Conservation (phyloP, 1,284 basidiomycete genomes). For the Trichosporon sp. region DNA sequence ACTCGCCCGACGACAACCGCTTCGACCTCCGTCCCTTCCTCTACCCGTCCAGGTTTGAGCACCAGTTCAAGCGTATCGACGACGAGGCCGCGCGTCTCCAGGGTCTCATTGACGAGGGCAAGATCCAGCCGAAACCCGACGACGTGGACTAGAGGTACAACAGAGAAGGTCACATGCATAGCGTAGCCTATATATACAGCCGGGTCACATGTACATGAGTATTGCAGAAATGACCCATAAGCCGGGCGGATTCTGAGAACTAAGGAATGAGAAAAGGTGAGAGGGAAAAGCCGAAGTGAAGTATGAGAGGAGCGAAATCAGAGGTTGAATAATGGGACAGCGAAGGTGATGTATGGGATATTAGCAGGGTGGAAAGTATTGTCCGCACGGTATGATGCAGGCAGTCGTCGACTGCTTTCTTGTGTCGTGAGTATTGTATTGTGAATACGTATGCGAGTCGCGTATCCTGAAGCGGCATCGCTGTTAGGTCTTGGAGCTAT, state of each 20-base stretch:
- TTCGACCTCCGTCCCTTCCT: slow-evolving; percentile 96
- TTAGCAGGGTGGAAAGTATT: neutral
- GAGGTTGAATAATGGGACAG: no score
- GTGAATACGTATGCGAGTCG: no score
- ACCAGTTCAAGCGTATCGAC: slow-evolving; percentile 96
- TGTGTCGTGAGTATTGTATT: neutral
- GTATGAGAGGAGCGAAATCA: no score
- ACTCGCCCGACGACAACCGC: slow-evolving; percentile 48
- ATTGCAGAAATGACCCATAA: no score
- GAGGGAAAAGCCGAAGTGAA: neutral
- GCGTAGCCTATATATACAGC: neutral
- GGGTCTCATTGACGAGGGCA: slow-evolving; percentile 54
- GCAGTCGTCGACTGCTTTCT: neutral
- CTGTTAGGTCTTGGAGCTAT: neutral
- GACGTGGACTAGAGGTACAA: slow-evolving; percentile 51
- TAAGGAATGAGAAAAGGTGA: neutral
- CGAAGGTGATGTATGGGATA: no score
- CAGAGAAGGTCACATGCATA: neutral
- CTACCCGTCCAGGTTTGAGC: slow-evolving; percentile 89
- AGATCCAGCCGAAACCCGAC: slow-evolving; percentile 37
- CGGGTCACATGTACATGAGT: neutral
- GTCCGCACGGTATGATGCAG: neutral
- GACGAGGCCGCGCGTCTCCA: slow-evolving; percentile 70
- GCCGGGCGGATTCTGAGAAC: neutral
- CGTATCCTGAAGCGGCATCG: no score